Evolutionary conservation across 257 asterid species (phyloP), one percentile per base, ranked within the genome.

Genomic region (Leonotis leonurus): DNA sequence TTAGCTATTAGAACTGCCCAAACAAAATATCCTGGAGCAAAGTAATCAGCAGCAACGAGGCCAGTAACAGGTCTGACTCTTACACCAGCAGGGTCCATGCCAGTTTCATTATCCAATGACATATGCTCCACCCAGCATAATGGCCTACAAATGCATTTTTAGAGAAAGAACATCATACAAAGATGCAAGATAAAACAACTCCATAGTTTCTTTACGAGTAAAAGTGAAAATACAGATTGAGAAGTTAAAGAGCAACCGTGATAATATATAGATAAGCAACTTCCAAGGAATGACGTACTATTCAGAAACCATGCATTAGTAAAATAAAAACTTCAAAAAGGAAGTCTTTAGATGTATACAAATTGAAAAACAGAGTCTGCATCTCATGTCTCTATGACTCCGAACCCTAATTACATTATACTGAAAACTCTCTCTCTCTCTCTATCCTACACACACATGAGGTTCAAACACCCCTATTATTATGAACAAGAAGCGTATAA

Each of bases 41-140:
- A 91, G 71, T 88, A 91, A 82, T 91, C 98, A 11, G 98, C 98
- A 64, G 98, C 98, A 54, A 91, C 96, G 33, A 91, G 98, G 70
- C 98, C 98, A 60, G 75, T 77, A 36, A 91, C 98, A 17, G 98
- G 78, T 78, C 98, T 84, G 50, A 91, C 90, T 79, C 95, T 78
- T 67, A 91, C 69, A 54, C 95, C 96, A 35, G 78, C 51, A 51
- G 95, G 95, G 81, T 91, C 98, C 83, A 91, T 27, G 17, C 98
- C 96, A 49, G 96, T 82, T 77, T 88, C 98, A 56, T 91, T 91
- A 73, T 91, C 94, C 66, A 91, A 60, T 53, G 98, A 75, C 98
- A 91, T 88, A 53, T 91, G 98, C 49, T 91, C 94, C 76, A 86
- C 84, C 98, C 98, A 91, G 72, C 98, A 91, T 57, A 88, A 71